phyloP scores from a whole-genome alignment of 2,329 filamentous ascomycete species.

The Bertia moriformis region DNA sequence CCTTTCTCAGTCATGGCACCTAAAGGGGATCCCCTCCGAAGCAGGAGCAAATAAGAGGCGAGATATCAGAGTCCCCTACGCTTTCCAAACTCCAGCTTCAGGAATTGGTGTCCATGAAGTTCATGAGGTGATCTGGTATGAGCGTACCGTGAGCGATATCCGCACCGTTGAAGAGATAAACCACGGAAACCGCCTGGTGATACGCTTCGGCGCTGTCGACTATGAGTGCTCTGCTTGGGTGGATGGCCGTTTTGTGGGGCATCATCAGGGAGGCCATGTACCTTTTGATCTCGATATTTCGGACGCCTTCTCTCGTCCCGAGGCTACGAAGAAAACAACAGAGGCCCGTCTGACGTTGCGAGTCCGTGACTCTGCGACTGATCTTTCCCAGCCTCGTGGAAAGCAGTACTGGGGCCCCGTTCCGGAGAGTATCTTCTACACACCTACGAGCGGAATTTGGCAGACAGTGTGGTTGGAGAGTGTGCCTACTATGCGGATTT shows the following conservation, averaged over 20 bases:
- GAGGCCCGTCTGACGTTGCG: slow-evolving; percentile 33
- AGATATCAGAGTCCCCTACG: slow-evolving; percentile 47
- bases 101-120: slow-evolving; percentile 45
- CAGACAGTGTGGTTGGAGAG: slow-evolving; percentile 41
- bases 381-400: slow-evolving; percentile 49
- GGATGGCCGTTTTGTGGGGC: slow-evolving; percentile 32
- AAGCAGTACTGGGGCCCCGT: slow-evolving; percentile 54
- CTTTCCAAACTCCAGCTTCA: slow-evolving; percentile 49
- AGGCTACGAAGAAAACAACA: slow-evolving; percentile 7
- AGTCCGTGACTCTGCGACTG: slow-evolving; percentile 47
- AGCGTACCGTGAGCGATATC: slow-evolving; percentile 33
- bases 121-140: slow-evolving; percentile 57
- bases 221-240: slow-evolving; percentile 45
- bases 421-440: slow-evolving; percentile 46
- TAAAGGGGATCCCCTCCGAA: slow-evolving; percentile 28
- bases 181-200: too few relatives aligned
- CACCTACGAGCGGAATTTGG: slow-evolving; percentile 41
- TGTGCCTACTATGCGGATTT: slow-evolving; percentile 34
- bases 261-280: slow-evolving; percentile 43
- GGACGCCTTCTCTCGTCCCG: slow-evolving; percentile 24
- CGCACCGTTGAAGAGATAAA: slow-evolving; percentile 24
- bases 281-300: slow-evolving; percentile 43
- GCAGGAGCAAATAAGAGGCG: too few relatives aligned
- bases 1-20: slow-evolving; percentile 34
- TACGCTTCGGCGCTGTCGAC: slow-evolving; percentile 50